phyloP scores from a whole-genome alignment of 495 filamentous ascomycete species.

The Sphaerosporella brunnea region DNA sequence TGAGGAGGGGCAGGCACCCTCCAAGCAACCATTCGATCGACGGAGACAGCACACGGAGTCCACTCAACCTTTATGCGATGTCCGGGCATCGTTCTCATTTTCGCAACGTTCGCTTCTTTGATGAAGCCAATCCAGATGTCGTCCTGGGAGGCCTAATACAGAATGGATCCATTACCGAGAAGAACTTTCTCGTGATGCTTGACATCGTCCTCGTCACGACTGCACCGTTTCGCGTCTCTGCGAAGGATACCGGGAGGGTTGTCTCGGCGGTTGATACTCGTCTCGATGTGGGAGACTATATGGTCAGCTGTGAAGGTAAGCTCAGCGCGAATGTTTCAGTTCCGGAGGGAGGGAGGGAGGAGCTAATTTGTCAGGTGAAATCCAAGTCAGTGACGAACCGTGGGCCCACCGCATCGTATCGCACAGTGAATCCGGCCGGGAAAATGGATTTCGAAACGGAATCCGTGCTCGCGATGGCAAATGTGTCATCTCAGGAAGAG shows the following conservation, averaged over 20 bases:
- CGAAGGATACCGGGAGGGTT: constrained; percentile 11
- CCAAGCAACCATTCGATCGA: too few species aligned
- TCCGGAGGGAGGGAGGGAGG: too few species aligned
- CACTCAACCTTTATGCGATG: too few species aligned
- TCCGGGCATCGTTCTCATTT: constrained; percentile 9
- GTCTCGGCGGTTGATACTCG: constrained; percentile 11
- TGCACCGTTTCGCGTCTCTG: constrained; percentile 12
- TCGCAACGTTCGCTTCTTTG: constrained; percentile 19
- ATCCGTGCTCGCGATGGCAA: constrained; percentile 14
- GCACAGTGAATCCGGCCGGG: constrained; percentile 11
- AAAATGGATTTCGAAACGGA: constrained; percentile 13
- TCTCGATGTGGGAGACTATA: constrained; percentile 10
- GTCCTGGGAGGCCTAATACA: constrained; percentile 14
- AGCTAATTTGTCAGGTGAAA: constrained; percentile 10
- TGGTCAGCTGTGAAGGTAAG: constrained; percentile 11
- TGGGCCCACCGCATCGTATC: constrained; percentile 15
- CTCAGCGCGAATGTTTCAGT: neutral
- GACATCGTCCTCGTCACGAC: constrained; percentile 17
- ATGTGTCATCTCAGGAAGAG: constrained; percentile 15
- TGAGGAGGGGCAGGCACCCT: too few species aligned
- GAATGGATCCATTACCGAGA: constrained; percentile 21
- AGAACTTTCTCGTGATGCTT: constrained; percentile 21
- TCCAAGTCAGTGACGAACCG: too few species aligned
- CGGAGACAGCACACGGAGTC: too few species aligned
- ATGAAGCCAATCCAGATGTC: constrained; percentile 14